A percentile compares a stretch with the other conserved stretches of the same genome.
These are phyloP conservation scores for Helicocarpus griseus DNA, from an alignment of 2,329 filamentous ascomycete species.

Conservation along the genomic window DNA sequence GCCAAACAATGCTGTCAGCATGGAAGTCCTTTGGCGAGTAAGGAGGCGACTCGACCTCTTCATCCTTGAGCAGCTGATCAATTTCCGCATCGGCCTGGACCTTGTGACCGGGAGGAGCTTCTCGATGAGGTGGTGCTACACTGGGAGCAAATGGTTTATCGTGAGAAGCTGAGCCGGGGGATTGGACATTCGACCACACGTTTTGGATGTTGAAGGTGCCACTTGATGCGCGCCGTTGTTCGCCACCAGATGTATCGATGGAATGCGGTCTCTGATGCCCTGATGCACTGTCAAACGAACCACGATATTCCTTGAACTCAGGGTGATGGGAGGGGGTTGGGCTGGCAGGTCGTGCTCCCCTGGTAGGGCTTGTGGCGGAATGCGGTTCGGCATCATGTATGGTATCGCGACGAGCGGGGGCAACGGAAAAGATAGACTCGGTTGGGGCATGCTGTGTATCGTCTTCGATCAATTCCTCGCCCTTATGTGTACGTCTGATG, in stretches of 20 bases:
- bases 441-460: constrained; percentile 45
- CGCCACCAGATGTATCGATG: constrained; percentile 34
- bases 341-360: constrained; percentile 20
- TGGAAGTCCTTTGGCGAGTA: constrained; percentile 72
- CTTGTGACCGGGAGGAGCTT: constrained; percentile 36
- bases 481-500: constrained; percentile 85
- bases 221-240: constrained; percentile 43
- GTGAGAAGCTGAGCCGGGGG: constrained; percentile 47
- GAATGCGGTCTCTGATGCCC: constrained; percentile 14
- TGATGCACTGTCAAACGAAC: constrained; percentile 10
- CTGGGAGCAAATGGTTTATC: constrained; percentile 36
- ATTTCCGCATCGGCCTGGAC: constrained; percentile 70
- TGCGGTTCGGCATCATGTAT: constrained; percentile 11
- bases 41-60: constrained; percentile 69
- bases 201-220: constrained; percentile 73
- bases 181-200: constrained; percentile 74
- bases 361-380: constrained; percentile 15
- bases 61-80: constrained; percentile 74
- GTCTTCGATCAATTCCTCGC: constrained; percentile 78
- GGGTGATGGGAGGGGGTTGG: constrained; percentile 17
- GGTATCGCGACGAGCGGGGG: constrained; percentile 37
- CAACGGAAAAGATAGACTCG: constrained; percentile 40
- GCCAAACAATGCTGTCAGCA: constrained; percentile 67
- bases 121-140: constrained; percentile 28
- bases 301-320: constrained; percentile 14